Percentiles rank a stretch among this genome's conserved stretches.
Evolutionary conservation across 1,284 basidiomycete species (phyloP).

Genomic region (Porodaedalea pini): DNA sequence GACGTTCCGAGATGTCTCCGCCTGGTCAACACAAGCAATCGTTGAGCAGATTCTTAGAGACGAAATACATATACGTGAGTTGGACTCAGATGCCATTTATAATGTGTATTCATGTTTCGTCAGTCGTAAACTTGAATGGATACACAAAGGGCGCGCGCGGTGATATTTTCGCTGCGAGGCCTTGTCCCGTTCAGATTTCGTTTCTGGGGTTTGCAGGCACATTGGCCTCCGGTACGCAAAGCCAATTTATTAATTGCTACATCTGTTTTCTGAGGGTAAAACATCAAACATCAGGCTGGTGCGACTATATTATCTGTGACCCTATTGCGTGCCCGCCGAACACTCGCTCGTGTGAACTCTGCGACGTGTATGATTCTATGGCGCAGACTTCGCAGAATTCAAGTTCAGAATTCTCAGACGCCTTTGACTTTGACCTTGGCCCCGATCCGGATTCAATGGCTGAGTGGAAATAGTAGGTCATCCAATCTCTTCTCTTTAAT

Average conservation of each 20-base stretch:
- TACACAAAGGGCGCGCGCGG: slow-evolving; percentile 66
- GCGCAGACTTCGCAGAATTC: neutral
- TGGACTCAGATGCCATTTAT: too few relatives aligned
- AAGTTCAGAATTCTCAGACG: neutral
- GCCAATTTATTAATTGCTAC: slow-evolving; percentile 2
- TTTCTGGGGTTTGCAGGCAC: slow-evolving; percentile 60
- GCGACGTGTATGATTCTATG: neutral
- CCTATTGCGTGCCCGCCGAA: slow-evolving; percentile 46
- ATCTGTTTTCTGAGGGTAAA: neutral
- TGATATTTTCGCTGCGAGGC: slow-evolving; percentile 58
- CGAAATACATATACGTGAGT: slow-evolving; percentile 51
- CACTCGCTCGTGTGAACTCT: slow-evolving; percentile 11
- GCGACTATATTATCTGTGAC: slow-evolving; percentile 59
- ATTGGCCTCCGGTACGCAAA: slow-evolving; percentile 41
- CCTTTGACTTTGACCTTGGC: slow-evolving; percentile 36
- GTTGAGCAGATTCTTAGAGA: slow-evolving; percentile 45
- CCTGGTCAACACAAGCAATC: slow-evolving; percentile 41
- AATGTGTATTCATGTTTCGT: neutral
- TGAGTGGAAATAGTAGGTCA: slow-evolving; percentile 53
- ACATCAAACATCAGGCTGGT: slow-evolving; percentile 41
- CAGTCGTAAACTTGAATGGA: slow-evolving; percentile 56
- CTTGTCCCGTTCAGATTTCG: slow-evolving; percentile 57
- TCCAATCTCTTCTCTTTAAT: slow-evolving; percentile 23
- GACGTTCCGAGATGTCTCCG: slow-evolving; percentile 50
- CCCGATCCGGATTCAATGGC: slow-evolving; percentile 48